A percentile compares a stretch with the other conserved stretches of the same genome.
Evolutionary conservation across 129 eudicot species (phyloP).

Genomic region (Calendula officinalis): DNA sequence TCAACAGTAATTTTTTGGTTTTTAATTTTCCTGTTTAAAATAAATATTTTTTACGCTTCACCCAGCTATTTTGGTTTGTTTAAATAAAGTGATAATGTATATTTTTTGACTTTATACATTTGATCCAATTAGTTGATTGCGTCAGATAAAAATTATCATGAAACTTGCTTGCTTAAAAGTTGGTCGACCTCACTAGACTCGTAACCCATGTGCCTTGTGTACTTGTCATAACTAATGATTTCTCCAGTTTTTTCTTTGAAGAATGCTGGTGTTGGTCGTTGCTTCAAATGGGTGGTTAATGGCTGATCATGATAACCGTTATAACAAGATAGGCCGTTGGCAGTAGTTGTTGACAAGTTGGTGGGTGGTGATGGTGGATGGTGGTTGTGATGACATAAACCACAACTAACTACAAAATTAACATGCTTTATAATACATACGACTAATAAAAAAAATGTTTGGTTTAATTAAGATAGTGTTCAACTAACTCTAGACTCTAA

Average conservation of each 20-base stretch:
- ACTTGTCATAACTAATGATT: constrained; percentile 25
- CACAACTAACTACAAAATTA: neutral
- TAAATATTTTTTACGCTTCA: neutral
- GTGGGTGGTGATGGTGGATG: constrained; percentile 17
- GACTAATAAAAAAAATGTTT: neutral
- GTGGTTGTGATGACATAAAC: constrained; percentile 17
- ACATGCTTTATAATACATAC: neutral
- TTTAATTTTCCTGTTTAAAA: neutral
- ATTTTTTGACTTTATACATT: neutral
- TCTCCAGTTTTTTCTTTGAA: constrained; percentile 5
- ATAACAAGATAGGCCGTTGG: neutral
- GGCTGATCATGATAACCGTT: constrained; percentile 22
- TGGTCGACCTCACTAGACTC: constrained; percentile 21
- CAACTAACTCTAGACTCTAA: constrained; percentile 5
- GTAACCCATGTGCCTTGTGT: constrained; percentile 33
- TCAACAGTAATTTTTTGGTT: constrained; percentile 38
- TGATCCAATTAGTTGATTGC: too few species aligned
- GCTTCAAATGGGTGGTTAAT: neutral
- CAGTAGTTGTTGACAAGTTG: constrained; percentile 5
- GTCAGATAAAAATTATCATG: neutral
- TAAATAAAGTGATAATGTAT: too few species aligned
- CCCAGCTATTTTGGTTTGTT: neutral
- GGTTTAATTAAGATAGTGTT: constrained; percentile 22
- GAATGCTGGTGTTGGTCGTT: constrained; percentile 11
- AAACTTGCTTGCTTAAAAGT: neutral